Conservation (phyloP, 306 rosid species). For the Amphicarpaea edgeworthii region DNA sequence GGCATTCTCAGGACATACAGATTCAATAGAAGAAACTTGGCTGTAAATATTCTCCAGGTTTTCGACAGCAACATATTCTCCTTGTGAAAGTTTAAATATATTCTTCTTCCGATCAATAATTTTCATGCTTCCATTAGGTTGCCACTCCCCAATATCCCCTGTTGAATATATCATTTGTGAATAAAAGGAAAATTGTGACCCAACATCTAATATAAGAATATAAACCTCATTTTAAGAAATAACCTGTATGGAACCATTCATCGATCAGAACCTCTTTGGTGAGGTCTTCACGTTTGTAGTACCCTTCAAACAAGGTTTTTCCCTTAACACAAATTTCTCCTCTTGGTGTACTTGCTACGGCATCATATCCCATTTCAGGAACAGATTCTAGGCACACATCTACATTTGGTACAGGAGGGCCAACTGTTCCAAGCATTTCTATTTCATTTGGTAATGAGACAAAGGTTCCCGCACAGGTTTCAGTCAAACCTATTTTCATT, state of each 20-base stretch:
- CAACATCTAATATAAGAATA: conserved; percentile 13
- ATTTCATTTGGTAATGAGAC: conserved; percentile 86
- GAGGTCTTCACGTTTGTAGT: conserved; percentile 92
- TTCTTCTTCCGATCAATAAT: conserved; percentile 97
- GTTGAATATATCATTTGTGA: conserved; percentile 46
- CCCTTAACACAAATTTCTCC: conserved; percentile 93
- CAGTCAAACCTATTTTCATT: conserved; percentile 80
- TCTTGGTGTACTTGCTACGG: conserved; percentile 74
- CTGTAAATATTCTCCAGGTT: conserved; percentile 90
- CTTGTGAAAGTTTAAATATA: conserved; percentile 98
- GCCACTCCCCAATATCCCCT: conserved; percentile 99
- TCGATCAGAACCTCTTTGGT: conserved; percentile 82
- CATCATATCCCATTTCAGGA: conserved; percentile 96
- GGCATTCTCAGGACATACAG: conserved; percentile 61
- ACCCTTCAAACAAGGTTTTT: conserved; percentile 84
- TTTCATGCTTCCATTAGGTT: conserved; percentile 91
- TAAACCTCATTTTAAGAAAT: conserved; percentile 30
- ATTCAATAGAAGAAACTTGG: conserved; percentile 71
- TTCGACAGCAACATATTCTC: conserved; percentile 99
- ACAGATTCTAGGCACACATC: conserved; percentile 92
- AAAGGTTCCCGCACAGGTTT: conserved; percentile 96
- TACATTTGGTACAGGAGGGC: conserved; percentile 97
- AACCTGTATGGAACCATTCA: conserved; percentile 99
- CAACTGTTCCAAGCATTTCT: conserved; percentile 91
- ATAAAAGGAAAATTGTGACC: conserved; percentile 25